phyloP scores from a whole-genome alignment of 306 rosid genomes.

The Cicer bijugum region DNA sequence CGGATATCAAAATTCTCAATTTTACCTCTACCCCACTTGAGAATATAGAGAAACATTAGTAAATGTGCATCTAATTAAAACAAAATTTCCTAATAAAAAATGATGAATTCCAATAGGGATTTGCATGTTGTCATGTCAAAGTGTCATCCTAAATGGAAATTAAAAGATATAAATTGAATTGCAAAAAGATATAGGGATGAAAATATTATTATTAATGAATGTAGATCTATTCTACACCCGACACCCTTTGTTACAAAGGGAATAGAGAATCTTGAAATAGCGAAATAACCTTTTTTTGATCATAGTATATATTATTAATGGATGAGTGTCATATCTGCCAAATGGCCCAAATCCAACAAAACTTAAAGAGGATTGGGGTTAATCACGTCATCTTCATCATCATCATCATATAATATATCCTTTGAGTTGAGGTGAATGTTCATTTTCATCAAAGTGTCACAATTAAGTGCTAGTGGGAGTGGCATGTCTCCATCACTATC shows the following conservation, averaged over 20 bases:
- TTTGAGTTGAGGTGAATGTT: constrained; percentile 38
- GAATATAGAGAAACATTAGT: no score
- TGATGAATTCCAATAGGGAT: no score
- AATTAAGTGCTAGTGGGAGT: constrained; percentile 49
- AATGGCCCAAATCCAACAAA: constrained; percentile 39
- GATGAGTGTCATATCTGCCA: constrained; percentile 27
- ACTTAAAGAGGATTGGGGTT: constrained; percentile 26
- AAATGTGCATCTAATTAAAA: no score
- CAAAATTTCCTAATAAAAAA: no score
- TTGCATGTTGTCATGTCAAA: no score
- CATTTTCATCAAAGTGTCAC: constrained; percentile 43
- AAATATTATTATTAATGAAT: no score
- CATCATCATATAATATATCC: constrained; percentile 1
- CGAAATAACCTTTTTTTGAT: constrained; percentile 36
- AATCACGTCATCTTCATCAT: constrained; percentile 31
- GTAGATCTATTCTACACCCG: constrained; percentile 13
- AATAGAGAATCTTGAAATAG: constrained; percentile 45
- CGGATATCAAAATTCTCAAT: no score
- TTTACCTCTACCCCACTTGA: no score
- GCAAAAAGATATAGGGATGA: no score
- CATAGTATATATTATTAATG: background rate
- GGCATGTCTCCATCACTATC: constrained; percentile 38
- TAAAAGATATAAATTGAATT: no score
- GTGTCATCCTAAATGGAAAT: no score
- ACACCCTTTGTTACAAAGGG: constrained; percentile 35